Evolutionary conservation across 805 yeast species (phyloP).

Genomic region (Barnettozyma siamensis): DNA sequence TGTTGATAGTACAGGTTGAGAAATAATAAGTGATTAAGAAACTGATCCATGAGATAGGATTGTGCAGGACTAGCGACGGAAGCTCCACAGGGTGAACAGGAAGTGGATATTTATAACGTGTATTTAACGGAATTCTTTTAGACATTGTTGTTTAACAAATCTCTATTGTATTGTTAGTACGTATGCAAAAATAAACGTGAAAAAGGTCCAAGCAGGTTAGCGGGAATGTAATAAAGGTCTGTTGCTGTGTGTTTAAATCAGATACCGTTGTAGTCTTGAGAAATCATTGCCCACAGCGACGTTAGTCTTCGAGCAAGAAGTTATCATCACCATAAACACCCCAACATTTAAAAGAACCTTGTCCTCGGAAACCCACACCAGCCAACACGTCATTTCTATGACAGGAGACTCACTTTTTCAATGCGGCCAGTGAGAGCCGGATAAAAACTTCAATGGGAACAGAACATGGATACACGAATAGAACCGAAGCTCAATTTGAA

Average conservation of each 20-base stretch:
- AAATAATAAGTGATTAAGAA: conserved; percentile 33
- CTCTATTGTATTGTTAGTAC: background rate
- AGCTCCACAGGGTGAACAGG: conserved; percentile 48
- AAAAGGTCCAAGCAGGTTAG: no score
- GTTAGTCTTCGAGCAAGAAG: conserved; percentile 39
- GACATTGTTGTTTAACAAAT: conserved; percentile 24
- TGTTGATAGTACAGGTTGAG: conserved; percentile 15
- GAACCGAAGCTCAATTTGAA: background rate
- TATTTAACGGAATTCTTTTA: conserved; percentile 25
- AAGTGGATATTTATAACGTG: conserved; percentile 44
- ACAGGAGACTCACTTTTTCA: background rate
- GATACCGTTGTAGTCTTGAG: conserved; percentile 98
- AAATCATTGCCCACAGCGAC: conserved; percentile 64
- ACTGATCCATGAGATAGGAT: conserved; percentile 59
- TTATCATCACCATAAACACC: conserved; percentile 25
- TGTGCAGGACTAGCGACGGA: conserved; percentile 54
- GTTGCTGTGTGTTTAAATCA: conserved; percentile 36
- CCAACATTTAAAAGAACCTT: background rate
- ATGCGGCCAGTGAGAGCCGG: conserved; percentile 1
- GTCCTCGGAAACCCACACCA: background rate
- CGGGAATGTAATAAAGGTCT: background rate
- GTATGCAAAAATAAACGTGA: background rate
- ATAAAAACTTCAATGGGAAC: background rate
- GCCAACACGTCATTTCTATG: background rate
- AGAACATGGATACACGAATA: conserved; percentile 1